These are phyloP conservation scores for Knoxdaviesia capensis DNA, from an alignment of 2,329 filamentous ascomycete genomes.

Conservation along the genomic window DNA sequence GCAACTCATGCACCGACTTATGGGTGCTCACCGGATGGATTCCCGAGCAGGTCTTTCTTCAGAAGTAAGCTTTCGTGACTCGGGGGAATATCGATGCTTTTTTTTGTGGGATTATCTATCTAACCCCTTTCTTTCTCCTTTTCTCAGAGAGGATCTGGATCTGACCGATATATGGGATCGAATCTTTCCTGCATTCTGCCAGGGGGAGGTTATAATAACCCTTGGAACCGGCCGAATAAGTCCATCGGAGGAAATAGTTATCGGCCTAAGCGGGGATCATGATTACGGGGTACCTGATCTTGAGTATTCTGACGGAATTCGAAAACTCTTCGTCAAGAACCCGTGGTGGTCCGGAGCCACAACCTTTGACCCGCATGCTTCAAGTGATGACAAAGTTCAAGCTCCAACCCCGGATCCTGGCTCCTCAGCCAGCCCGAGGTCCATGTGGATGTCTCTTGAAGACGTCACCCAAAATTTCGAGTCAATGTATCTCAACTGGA, in stretches of 20 bases:
- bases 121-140: not conserved
- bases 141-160: constrained; percentile 51
- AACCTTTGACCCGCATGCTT: not conserved
- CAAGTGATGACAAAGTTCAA: not conserved
- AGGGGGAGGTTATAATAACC: constrained; percentile 69
- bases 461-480: constrained; percentile 84
- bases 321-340: constrained; percentile 73
- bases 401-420: constrained; percentile 5
- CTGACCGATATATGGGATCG: constrained; percentile 59
- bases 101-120: not conserved
- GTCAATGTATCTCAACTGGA: constrained; percentile 95
- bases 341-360: constrained; percentile 63
- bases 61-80: constrained; percentile 28
- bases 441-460: constrained; percentile 84
- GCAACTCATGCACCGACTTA: constrained; percentile 88
- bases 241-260: constrained; percentile 51
- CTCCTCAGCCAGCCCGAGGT: constrained; percentile 29
- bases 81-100: too few species aligned
- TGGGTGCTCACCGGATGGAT: constrained; percentile 93
- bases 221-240: constrained; percentile 76
- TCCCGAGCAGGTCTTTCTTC: constrained; percentile 82
- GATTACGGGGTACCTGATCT: constrained; percentile 85
- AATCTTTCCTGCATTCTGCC: constrained; percentile 52
- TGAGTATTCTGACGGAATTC: constrained; percentile 36
- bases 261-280: constrained; percentile 76